Evolutionary conservation across 352 stramenopile genomes (phyloP), one percentile per base, ranked within the genome.

Genomic region (Phytophthora ramorum): DNA sequence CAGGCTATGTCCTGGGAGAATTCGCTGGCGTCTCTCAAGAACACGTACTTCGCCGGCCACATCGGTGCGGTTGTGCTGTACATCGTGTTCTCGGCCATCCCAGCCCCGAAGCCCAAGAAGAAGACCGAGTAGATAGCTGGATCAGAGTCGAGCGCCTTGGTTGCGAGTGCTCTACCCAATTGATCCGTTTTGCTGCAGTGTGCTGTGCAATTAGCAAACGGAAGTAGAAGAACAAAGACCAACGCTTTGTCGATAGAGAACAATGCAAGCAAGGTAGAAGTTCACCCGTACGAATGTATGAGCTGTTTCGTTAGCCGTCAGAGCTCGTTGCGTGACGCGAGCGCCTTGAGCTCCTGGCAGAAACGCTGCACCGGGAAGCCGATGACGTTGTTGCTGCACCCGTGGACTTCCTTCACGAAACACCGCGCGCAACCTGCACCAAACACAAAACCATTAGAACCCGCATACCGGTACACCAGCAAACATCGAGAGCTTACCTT

Each of bases 321-420:
- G n/a, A 92, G 69, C 35, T 85, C 67, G 37, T 75, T 63, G 10
- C 52, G 53, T 6, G 63, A 58, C n/a, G 63, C 79, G 0, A 92
- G 66, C 7, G 30, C 22, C 16, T 81, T 81, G 26, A 93, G 54
- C 52, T 95, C 86, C n/a, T 67, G 62, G 61, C 74, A 84, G 53
- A 95, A 92, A 26, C 84, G 80, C 64, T 96, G 79, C 49, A 97
- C 81, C 0, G 89, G 90, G 50, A 97, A 96, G 43, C 90, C 89
- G 63, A 96, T 96, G 34, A 97, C 91, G 63, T 97, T 98, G 78
- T 97, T 97, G 67, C 84, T 93, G 75, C 90, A 97, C 47, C 93
- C 93, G n/a, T 86, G 67, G 26, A 98, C 63, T 32, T 78, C 78
- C 20, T 68, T 63, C 12, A 98, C 83, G 52, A 97, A 96, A 59